Base-by-base conservation (phyloP, 2,329 filamentous ascomycete species). In the Bipolaris zeicola region DNA sequence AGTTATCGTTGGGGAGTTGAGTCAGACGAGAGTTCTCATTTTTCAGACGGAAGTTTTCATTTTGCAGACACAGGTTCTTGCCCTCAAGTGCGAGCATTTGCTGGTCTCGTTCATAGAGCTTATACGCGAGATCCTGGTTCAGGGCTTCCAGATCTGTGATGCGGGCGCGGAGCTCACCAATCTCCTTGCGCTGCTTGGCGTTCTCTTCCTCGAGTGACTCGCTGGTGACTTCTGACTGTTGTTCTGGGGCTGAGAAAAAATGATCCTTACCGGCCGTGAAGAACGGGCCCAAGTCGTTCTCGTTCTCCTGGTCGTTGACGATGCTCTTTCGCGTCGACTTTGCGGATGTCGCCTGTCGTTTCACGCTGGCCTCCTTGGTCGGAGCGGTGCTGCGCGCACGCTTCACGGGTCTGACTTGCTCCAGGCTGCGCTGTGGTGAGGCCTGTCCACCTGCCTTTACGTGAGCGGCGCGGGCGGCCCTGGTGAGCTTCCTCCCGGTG, bases 241-340 rank as follows among this genome's bases (percentile, higher is more conserved):
- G 14, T 22, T 31, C 28, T 36, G 22, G 34, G 6, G 13, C 39
- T 26, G 60, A 36, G 45, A 52, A 58, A 58, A 26, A 22, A 33
- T 26, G 34, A 28, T 36, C 51, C 66, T 61, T 57, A 68, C 66
- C 61, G 45, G 64, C 54, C 4, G 61, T 55, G 46, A 66, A 69
- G 57, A 68, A 69, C 26, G 63, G 43, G 16, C 62, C 61, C 28
- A 47, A 18, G 41, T 52, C 57, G 14, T 67, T 59, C 13, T 62
- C 62, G 8, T 61, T 52, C 22, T 64, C 56, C 8, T 33, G 18
- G 33, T 42, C 43, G 28, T 42, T 60, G 38, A 63, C 52, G 22
- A 61, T 58, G 20, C 60, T 49, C 5, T 41, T 44, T 24, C 60
- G 47, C 37, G 45, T 49, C 26, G 55, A 34, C 36, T 50, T 49